These are phyloP conservation scores for Amanita fuliginea DNA, from an alignment of 768 basidiomycete species.

Conservation along the genomic window DNA sequence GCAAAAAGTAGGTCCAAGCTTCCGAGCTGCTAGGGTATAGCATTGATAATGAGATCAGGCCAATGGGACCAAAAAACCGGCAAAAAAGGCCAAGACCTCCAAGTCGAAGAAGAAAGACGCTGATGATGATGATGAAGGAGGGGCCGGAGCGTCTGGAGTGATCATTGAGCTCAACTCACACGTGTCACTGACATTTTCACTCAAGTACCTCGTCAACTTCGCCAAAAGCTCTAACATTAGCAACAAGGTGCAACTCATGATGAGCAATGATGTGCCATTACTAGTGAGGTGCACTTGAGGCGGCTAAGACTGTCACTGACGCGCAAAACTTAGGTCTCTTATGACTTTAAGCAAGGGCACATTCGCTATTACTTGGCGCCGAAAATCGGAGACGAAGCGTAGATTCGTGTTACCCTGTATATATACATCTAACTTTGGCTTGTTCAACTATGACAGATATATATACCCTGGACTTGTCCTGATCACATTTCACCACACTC, in stretches of 20 bases:
- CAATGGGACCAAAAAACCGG: conserved; percentile 29
- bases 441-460: not conserved
- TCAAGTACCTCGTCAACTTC: conserved; percentile 97
- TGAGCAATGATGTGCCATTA: conserved; percentile 88
- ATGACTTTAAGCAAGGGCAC: conserved; percentile 79
- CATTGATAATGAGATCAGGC: conserved; percentile 10
- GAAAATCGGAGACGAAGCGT: conserved; percentile 75
- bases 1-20: conserved; percentile 37
- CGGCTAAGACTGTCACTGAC: conserved; percentile 7
- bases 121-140: conserved; percentile 29
- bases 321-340: conserved; percentile 59
- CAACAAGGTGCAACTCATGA: conserved; percentile 66
- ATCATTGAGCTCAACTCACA: conserved; percentile 81
- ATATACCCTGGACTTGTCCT: not conserved
- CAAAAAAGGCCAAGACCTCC: conserved; percentile 34
- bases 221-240: conserved; percentile 77
- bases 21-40: not conserved
- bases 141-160: conserved; percentile 28
- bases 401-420: not conserved
- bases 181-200: conserved; percentile 86
- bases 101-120: conserved; percentile 47
- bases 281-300: conserved; percentile 37
- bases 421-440: not conserved
- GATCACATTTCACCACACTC: conserved; percentile 52
- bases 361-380: conserved; percentile 96